These are phyloP conservation scores for Alnus glutinosa DNA, from an alignment of 306 rosid genomes.

Conservation along the genomic window DNA sequence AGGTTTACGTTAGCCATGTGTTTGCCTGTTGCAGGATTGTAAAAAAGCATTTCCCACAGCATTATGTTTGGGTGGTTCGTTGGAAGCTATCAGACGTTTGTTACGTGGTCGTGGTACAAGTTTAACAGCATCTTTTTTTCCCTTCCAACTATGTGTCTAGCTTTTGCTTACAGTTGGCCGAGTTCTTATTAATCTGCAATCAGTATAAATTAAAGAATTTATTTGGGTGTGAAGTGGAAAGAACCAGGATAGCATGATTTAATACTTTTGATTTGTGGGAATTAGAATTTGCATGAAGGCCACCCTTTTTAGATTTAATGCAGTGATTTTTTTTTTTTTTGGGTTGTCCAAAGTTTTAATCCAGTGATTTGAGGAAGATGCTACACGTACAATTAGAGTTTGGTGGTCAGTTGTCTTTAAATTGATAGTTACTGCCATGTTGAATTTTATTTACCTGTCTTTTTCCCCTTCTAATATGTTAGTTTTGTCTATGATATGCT, in stretches of 20 bases:
- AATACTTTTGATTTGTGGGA: not conserved
- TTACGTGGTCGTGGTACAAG: slow-evolving; percentile 57
- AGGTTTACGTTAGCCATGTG: slow-evolving; percentile 4
- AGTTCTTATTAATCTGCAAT: not conserved
- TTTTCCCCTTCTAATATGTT: not conserved
- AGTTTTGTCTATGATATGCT: not conserved
- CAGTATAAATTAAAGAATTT: not conserved
- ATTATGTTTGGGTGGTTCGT: slow-evolving; percentile 83
- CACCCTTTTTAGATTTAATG: not conserved
- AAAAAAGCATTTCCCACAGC: slow-evolving; percentile 83
- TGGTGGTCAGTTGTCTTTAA: not conserved
- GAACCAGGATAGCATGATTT: not conserved
- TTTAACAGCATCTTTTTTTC: not conserved
- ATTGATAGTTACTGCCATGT: not conserved
- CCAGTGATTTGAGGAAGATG: not conserved
- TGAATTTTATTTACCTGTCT: slow-evolving; percentile 1
- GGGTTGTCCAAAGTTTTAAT: not conserved
- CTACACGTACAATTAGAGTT: not conserved
- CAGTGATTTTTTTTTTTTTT: not conserved
- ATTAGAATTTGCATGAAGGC: not conserved
- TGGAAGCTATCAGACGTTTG: slow-evolving; percentile 61
- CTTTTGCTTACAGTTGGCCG: not conserved
- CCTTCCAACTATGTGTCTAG: not conserved
- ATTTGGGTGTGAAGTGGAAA: not conserved
- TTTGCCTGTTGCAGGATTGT: slow-evolving; percentile 57